Percentiles rank a stretch among this genome's conserved stretches.
Evolutionary conservation across 805 yeast species (phyloP).

Genomic region (Candida hispaniensis): DNA sequence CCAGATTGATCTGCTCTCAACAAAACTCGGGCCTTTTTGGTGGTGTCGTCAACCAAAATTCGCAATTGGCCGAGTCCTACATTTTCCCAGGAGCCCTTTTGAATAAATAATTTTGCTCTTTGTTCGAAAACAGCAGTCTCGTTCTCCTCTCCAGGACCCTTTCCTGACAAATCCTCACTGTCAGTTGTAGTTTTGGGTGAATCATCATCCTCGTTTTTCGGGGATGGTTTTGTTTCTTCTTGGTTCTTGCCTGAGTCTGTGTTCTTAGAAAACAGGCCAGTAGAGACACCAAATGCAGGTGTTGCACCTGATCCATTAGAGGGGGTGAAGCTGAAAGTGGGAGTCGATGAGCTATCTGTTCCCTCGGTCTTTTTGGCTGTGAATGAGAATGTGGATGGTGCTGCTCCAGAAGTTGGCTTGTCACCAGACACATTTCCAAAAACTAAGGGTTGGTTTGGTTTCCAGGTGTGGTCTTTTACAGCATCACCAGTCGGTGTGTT

Average conservation of each 20-base stretch:
- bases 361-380: constrained; percentile 21
- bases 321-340: constrained; percentile 1
- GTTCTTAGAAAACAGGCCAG: constrained; percentile 7
- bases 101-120: constrained; percentile 60
- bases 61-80: constrained; percentile 76
- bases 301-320: background rate
- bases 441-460: constrained; percentile 28
- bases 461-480: constrained; percentile 23
- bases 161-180: constrained; percentile 37
- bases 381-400: constrained; percentile 19
- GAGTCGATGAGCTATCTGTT: constrained; percentile 1
- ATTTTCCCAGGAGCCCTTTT: constrained; percentile 34
- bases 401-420: too few species aligned
- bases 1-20: constrained; percentile 85
- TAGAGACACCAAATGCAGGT: constrained; percentile 8
- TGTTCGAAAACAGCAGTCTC: constrained; percentile 56
- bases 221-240: background rate
- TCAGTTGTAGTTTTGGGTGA: constrained; percentile 21
- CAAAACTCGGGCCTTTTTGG: constrained; percentile 56
- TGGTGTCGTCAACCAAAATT: constrained; percentile 49
- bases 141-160: constrained; percentile 76
- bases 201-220: constrained; percentile 15
- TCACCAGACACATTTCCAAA: constrained; percentile 24
- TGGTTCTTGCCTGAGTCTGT: background rate
- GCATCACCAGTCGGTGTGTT: too few species aligned